These are phyloP conservation scores for Gleditsia sinensis DNA, from an alignment of 306 rosid species.

Conservation along the genomic window DNA sequence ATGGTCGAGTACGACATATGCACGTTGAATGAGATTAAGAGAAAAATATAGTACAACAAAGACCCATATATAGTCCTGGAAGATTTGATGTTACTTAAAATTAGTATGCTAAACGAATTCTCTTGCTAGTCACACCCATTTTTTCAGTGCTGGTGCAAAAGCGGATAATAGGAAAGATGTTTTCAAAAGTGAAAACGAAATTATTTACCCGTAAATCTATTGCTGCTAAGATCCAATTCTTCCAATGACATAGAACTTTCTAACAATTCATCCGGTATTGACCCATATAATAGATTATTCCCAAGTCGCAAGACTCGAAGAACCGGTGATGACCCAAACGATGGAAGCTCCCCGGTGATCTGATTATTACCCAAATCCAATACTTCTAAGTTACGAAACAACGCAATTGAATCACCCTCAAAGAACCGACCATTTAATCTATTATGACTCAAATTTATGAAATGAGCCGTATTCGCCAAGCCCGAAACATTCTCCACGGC, in stretches of 20 bases:
- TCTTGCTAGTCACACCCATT: neutral
- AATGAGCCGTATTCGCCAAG: slow-evolving; percentile 66
- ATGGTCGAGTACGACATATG: too few species aligned
- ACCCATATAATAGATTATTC: slow-evolving; percentile 61
- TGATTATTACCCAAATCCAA: slow-evolving; percentile 74
- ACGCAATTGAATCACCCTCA: slow-evolving; percentile 39
- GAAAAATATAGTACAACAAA: neutral
- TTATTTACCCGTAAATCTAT: slow-evolving; percentile 80
- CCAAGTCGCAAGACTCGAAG: slow-evolving; percentile 64
- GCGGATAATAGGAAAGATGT: neutral
- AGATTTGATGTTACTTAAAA: neutral
- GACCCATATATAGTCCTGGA: too few species aligned
- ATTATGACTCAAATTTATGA: slow-evolving; percentile 65
- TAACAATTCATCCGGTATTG: slow-evolving; percentile 64
- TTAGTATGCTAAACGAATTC: neutral
- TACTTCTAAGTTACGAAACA: slow-evolving; percentile 70
- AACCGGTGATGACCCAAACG: slow-evolving; percentile 54
- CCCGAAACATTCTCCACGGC: slow-evolving; percentile 53
- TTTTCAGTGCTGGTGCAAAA: neutral
- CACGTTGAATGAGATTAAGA: too few species aligned
- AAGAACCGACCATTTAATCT: slow-evolving; percentile 68
- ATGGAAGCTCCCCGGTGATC: slow-evolving; percentile 75
- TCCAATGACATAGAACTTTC: slow-evolving; percentile 52
- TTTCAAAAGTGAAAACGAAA: slow-evolving; percentile 4
- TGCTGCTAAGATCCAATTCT: slow-evolving; percentile 85